Base-by-base conservation (phyloP, 129 eudicot genomes). In the Helianthus tuberosus region DNA sequence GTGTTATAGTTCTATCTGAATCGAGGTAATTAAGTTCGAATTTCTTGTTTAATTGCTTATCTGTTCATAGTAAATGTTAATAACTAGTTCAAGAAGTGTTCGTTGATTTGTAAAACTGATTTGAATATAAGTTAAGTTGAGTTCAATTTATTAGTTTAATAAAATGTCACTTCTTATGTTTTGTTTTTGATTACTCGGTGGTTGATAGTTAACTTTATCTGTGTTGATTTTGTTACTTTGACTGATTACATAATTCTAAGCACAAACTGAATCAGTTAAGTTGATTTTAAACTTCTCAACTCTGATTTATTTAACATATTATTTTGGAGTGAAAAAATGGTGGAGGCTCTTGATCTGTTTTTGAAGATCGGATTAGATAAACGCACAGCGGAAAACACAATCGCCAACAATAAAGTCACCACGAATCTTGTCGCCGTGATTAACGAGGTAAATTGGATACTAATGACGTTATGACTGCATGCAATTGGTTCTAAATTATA, bases 321-420 rank as follows among this genome's bases (percentile, higher is more conserved):
- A 69, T 55, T 76, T 32, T 50, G 50, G 44, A 53, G 69, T 48
- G 14, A 13, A 53, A 64, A 64, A 14, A 64, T 79, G 73, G 82
- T 71, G 61, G 83, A 83, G 70, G 75, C 88, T 4, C 35, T 84
- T 32, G 89, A 91, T 35, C 60, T 89, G 49, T 93, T 93, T 79
- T 39, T 89, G 52, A 89, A 82, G 39, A 93, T 93, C 41, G 95
- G 95, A 0, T 82, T 89, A 10, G 95, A 93, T 57, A 35, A 61
- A 61, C 66, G 66, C 46, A 61, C 66, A 11, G 66, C 46, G 0
- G 46, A 61, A 61, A 61, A 61, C 46, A 61, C 66, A 8, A 65
- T 89, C 1, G 98, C 95, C 9, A 93, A 93, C 66, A 87, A 78
- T 65, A 93, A 93, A 69, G 92, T 93, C 48, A 93, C 96, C 47